phyloP scores from a whole-genome alignment of 2,329 filamentous ascomycete genomes.

The Dothidotthia symphoricarpi region DNA sequence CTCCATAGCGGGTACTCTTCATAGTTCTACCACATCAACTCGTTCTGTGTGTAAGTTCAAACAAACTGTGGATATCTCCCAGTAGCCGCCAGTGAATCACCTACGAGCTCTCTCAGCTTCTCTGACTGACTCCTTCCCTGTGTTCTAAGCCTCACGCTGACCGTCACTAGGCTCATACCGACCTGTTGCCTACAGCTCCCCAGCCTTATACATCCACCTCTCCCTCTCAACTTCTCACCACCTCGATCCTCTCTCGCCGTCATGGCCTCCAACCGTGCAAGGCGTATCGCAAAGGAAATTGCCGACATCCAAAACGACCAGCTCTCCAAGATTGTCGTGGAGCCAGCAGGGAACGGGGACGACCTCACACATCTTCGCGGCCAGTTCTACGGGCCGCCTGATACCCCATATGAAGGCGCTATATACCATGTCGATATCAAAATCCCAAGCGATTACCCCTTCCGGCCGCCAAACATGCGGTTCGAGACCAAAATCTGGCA shows the following conservation, averaged over 20 bases:
- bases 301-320: slow-evolving; percentile 71
- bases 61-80: no score
- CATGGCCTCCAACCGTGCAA: slow-evolving; percentile 58
- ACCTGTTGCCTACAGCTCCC: slow-evolving; percentile 14
- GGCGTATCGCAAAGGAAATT: slow-evolving; percentile 72
- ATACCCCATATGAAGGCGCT: slow-evolving; percentile 89
- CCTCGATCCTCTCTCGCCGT: slow-evolving; percentile 11
- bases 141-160: slow-evolving; percentile 31
- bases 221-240: slow-evolving; percentile 2
- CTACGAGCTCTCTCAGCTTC: background rate
- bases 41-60: no score
- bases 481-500: slow-evolving; percentile 97
- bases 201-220: slow-evolving; percentile 5
- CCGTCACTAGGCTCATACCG: slow-evolving; percentile 8
- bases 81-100: background rate
- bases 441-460: slow-evolving; percentile 87
- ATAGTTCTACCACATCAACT: no score
- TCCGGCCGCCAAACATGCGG: slow-evolving; percentile 85
- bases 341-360: slow-evolving; percentile 59
- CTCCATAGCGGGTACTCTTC: no score
- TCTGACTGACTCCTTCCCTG: slow-evolving; percentile 16
- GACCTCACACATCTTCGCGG: slow-evolving; percentile 82
- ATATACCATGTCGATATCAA: slow-evolving; percentile 78
- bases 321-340: slow-evolving; percentile 72
- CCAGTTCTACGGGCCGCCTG: slow-evolving; percentile 79